Conservation (phyloP, 176 grass and related monocot species). For the Carex cristatella region DNA sequence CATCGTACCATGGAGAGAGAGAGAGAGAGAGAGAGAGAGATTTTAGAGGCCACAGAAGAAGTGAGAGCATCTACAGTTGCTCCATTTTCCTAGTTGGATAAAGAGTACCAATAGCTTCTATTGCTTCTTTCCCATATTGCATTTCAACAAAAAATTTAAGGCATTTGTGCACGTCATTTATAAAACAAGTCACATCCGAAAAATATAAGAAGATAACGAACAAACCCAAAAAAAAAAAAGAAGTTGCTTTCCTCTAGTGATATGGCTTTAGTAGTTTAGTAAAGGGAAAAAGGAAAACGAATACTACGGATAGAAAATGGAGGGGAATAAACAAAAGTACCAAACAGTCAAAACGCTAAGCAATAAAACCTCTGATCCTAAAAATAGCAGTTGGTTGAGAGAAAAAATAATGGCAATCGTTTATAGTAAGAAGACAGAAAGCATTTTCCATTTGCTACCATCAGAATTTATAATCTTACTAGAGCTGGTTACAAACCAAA, state of each 20-base stretch:
- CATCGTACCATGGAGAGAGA: too few species aligned
- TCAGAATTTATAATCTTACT: conserved; percentile 14
- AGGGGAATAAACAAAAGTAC: conserved; percentile 17
- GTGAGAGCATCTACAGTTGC: too few species aligned
- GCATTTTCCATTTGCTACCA: neutral
- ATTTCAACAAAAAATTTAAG: neutral
- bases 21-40: too few species aligned
- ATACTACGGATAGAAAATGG: neutral
- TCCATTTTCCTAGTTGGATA: too few species aligned
- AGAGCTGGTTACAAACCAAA: conserved; percentile 17
- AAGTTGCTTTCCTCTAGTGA: neutral
- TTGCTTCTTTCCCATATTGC: neutral
- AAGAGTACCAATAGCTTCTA: neutral
- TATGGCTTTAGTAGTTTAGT: neutral
- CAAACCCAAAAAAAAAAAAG: neutral
- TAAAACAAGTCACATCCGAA: neutral
- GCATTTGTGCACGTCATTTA: neutral
- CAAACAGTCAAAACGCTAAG: conserved; percentile 24
- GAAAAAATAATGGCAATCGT: neutral
- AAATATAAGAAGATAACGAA: neutral
- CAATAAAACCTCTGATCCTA: conserved; percentile 17
- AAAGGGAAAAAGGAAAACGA: conserved; percentile 8
- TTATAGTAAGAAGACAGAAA: conserved; percentile 21
- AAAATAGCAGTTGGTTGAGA: conserved; percentile 24
- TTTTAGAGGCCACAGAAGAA: too few species aligned